Conservation (phyloP, 1,139 yeast genomes). For the Geotrichum bryndzae region DNA sequence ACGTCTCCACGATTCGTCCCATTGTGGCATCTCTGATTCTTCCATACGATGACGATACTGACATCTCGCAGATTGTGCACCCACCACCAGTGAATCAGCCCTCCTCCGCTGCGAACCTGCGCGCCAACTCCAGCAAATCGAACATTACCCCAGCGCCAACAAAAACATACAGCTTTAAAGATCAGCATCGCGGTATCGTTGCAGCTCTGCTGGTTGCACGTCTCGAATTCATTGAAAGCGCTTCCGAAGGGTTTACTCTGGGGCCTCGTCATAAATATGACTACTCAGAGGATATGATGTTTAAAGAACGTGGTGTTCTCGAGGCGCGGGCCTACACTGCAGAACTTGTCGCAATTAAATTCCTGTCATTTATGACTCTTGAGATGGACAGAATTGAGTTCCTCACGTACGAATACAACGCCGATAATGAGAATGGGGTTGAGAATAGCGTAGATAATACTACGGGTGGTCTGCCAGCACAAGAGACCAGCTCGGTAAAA, state of each 20-base stretch:
- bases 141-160: background rate
- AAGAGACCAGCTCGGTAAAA: background rate
- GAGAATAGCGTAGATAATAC: background rate
- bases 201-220: conserved; percentile 31
- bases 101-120: conserved; percentile 7
- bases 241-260: conserved; percentile 22
- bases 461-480: background rate
- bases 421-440: background rate
- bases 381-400: conserved; percentile 27
- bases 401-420: conserved; percentile 27
- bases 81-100: background rate
- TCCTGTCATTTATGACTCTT: conserved; percentile 26
- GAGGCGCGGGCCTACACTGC: conserved; percentile 32
- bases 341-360: conserved; percentile 30
- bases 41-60: conserved; percentile 7
- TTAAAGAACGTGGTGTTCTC: conserved; percentile 24
- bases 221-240: conserved; percentile 26
- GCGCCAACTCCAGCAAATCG: background rate
- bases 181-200: conserved; percentile 31
- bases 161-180: conserved; percentile 13
- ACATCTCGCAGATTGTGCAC: background rate
- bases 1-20: conserved; percentile 12
- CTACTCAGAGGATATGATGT: conserved; percentile 22
- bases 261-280: conserved; percentile 8
- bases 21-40: conserved; percentile 15